Evolutionary conservation across 176 grass and related monocot species (phyloP), one percentile per base, ranked within the genome.

Genomic region (Oryza meridionalis): DNA sequence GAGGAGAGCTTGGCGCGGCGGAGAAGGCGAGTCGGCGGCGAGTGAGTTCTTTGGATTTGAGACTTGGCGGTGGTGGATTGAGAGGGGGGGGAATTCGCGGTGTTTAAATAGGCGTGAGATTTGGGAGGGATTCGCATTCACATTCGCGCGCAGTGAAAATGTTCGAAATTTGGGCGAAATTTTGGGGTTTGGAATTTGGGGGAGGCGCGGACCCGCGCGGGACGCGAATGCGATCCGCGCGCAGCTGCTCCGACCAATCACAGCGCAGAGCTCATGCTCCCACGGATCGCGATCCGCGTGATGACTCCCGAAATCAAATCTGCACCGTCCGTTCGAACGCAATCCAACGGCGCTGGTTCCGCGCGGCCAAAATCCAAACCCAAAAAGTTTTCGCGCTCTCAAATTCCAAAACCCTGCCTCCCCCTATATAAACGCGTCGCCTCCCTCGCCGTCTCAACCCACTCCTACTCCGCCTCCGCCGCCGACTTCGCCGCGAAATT

Each of bases 261-360:
- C 11, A 46, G 44, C 3, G 11, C 44, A 12, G 44, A 46, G 11
- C 0, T 46, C 44, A 6, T 29, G 10, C 38, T 6, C 72, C 31
- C 77, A 11, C 67, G 79, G 80, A 62, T 82, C 53, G 16, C 69
- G 81, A 83, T 74, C 70, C 70, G 81, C 16, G 70, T 5, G 27
- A 16, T 10, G 6, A 38, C 31, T 1, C 27, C 55, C 9, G 4
- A 64, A 49, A 7, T 2, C 27, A 40, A n/a, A 38, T 77, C 53
- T 5, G 2, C 11, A 37, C 53, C 50, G 19, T 61, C 32, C 21
- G 40, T 24, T 24, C 21, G 11, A 2, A 37, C 2, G 0, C 11
- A 14, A 62, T 77, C 53, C 32, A 24, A 55, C 21, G 74, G 51
- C 53, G 49, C 14, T 37, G 33, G 5, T 35, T 35, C 29, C 29